phyloP scores from a whole-genome alignment of 1,284 basidiomycete species.

The Microbotryum intermedium region DNA sequence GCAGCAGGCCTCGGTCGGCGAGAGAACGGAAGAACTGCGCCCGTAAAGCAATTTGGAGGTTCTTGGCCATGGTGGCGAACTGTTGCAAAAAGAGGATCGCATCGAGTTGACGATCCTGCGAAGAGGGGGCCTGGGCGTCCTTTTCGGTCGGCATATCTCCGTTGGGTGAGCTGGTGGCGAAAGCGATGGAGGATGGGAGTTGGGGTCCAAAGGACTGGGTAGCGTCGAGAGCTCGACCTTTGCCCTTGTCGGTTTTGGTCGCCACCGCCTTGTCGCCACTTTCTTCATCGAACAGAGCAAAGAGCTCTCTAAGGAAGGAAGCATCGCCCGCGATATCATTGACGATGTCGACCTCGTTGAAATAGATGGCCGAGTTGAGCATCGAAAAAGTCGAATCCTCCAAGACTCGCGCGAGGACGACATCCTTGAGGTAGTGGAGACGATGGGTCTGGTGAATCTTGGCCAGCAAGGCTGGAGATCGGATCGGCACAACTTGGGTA shows the following conservation, averaged over 20 bases:
- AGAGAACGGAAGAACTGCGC: conserved; percentile 81
- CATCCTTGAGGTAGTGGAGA: conserved; percentile 93
- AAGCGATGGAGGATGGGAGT: conserved; percentile 11
- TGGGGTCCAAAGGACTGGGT: conserved; percentile 24
- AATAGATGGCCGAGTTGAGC: conserved; percentile 93
- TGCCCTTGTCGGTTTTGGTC: conserved; percentile 1
- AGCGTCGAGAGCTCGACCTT: background rate
- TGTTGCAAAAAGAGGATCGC: conserved; percentile 83
- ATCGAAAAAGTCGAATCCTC: conserved; percentile 97
- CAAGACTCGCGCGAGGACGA: conserved; percentile 84
- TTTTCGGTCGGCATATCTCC: background rate
- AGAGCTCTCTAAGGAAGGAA: conserved; percentile 65
- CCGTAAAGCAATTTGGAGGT: conserved; percentile 79
- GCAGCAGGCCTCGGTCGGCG: conserved; percentile 78
- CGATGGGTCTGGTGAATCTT: conserved; percentile 97
- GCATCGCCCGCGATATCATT: conserved; percentile 74
- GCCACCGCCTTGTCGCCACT: background rate
- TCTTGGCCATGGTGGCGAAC: conserved; percentile 90
- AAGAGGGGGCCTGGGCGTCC: background rate
- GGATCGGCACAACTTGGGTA: conserved; percentile 67
- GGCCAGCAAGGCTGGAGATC: conserved; percentile 59
- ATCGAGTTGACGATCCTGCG: conserved; percentile 44
- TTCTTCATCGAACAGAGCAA: conserved; percentile 61
- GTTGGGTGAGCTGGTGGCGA: background rate
- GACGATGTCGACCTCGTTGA: conserved; percentile 98